phyloP scores from a whole-genome alignment of 2,329 filamentous ascomycete species.

The Hymenoscyphus fructigenus region DNA sequence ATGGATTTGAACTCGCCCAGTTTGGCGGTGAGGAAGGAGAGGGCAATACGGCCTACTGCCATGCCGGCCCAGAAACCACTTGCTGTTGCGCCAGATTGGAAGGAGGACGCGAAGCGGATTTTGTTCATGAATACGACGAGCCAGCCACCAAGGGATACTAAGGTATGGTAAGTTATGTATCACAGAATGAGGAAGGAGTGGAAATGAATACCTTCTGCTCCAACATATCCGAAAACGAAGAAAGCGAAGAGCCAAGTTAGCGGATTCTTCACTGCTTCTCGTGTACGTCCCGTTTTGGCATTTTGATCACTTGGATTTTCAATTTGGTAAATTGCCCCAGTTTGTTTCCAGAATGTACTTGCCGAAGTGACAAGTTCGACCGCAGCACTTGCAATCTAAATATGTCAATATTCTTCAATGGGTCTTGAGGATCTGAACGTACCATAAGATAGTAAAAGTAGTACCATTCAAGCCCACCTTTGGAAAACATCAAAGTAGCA shows the following conservation, averaged over 20 bases:
- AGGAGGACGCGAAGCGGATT: constrained; percentile 66
- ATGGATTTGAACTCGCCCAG: constrained; percentile 71
- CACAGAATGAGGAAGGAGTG: neutral
- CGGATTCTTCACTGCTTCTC: constrained; percentile 43
- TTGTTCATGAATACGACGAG: constrained; percentile 85
- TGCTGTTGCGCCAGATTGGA: constrained; percentile 71
- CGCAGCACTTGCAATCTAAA: constrained; percentile 50
- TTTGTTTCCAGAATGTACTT: constrained; percentile 63
- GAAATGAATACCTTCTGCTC: constrained; percentile 54
- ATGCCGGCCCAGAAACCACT: constrained; percentile 86
- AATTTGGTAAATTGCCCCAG: constrained; percentile 55
- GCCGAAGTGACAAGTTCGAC: constrained; percentile 55
- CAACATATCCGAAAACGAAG: constrained; percentile 78
- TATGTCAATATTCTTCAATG: neutral
- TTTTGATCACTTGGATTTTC: constrained; percentile 47
- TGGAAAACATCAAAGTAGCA: constrained; percentile 70
- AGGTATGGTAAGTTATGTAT: constrained; percentile 37
- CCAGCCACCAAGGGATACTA: constrained; percentile 73
- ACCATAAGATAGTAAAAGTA: constrained; percentile 78
- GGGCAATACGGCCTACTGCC: constrained; percentile 67
- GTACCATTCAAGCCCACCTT: constrained; percentile 63
- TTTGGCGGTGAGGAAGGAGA: constrained; percentile 74
- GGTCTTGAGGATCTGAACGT: constrained; percentile 24
- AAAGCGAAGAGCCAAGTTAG: constrained; percentile 71
- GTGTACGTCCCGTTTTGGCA: constrained; percentile 26